Evolutionary conservation across 306 rosid species (phyloP).

Genomic region (Quillaja saponaria): DNA sequence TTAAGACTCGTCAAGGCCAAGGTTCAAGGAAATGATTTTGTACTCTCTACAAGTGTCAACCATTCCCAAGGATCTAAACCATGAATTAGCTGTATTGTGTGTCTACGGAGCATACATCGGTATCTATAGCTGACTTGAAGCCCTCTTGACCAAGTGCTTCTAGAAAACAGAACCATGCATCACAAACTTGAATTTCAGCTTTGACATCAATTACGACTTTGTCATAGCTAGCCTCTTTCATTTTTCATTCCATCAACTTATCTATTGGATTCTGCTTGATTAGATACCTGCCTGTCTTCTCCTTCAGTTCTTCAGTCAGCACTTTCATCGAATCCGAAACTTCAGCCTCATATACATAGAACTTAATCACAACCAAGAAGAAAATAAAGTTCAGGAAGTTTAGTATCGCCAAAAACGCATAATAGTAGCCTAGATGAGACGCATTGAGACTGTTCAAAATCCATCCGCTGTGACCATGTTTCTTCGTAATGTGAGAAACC

Average conservation of each 20-base stretch:
- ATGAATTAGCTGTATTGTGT: conserved; percentile 86
- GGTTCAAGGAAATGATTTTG: conserved; percentile 67
- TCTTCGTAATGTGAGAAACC: conserved; percentile 52
- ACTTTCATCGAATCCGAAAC: conserved; percentile 63
- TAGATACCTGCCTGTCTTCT: conserved; percentile 21
- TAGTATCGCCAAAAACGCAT: conserved; percentile 59
- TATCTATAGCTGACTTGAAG: too few relatives aligned
- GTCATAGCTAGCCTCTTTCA: too few relatives aligned
- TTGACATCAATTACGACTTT: too few relatives aligned
- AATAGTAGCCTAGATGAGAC: conserved; percentile 64
- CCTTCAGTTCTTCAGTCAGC: conserved; percentile 65
- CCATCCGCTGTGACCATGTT: conserved; percentile 62
- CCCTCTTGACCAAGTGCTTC: too few relatives aligned
- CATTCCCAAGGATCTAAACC: conserved; percentile 72
- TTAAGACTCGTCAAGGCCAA: too few relatives aligned
- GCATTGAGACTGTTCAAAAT: conserved; percentile 63
- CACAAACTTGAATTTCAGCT: too few relatives aligned
- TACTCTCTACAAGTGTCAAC: conserved; percentile 59
- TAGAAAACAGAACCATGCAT: too few relatives aligned
- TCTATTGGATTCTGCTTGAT: conserved; percentile 5
- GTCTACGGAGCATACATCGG: too few relatives aligned
- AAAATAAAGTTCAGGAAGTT: conserved; percentile 61
- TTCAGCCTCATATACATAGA: conserved; percentile 56
- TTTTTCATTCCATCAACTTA: neutral
- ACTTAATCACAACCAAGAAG: conserved; percentile 61